Base-by-base conservation (phyloP, 73 alveolate species). In the Vitrella brassicaformis region DNA sequence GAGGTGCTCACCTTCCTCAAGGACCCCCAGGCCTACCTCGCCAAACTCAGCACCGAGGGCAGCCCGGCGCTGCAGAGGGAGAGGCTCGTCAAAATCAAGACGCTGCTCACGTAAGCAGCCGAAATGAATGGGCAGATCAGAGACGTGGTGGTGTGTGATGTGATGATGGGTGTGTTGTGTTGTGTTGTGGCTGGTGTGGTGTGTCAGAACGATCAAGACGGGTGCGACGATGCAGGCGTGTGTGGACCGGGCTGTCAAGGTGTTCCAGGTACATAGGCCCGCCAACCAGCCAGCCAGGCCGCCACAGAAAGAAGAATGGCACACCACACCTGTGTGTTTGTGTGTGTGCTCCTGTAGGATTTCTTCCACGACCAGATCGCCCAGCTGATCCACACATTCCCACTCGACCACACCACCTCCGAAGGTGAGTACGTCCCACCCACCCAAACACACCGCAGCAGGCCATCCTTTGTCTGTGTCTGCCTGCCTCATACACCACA, bases 321-420 rank as follows among this genome's bases (percentile, higher is more conserved):
- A n/a, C n/a, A n/a, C n/a, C n/a, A n/a, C n/a, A n/a, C n/a, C 19
- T 45, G 65, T 9, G 25, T 45, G 65, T 19, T 45, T 45, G 65
- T 45, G 65, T 19, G 9, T 9, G 65, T 19, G 19, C 65, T 45
- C 19, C 25, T 86, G 69, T 86, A 91, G 47, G 87, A 80, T 28
- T 69, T 81, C 69, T 96, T 84, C 92, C 75, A 92, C 73, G 82
- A 94, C 88, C 75, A 87, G 73, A 96, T 96, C 67, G 75, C 80
- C 28, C 82, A 92, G 84, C 88, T 96, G 46, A 87, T 96, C 68
- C 85, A 85, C 86, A 85, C 92, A 70, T 96, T 94, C 93, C 99
- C 99, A 19, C 91, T 87, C n/a, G 98, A 95, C 74, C 93, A 93
- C 67, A 89, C 75, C 81, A 90, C 89, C 68, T 79, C 77, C 71